Percentiles rank a stretch among this genome's conserved stretches.
Evolutionary conservation across 2,329 filamentous ascomycete species (phyloP).

Genomic region (Diaporthe citrichinensis): DNA sequence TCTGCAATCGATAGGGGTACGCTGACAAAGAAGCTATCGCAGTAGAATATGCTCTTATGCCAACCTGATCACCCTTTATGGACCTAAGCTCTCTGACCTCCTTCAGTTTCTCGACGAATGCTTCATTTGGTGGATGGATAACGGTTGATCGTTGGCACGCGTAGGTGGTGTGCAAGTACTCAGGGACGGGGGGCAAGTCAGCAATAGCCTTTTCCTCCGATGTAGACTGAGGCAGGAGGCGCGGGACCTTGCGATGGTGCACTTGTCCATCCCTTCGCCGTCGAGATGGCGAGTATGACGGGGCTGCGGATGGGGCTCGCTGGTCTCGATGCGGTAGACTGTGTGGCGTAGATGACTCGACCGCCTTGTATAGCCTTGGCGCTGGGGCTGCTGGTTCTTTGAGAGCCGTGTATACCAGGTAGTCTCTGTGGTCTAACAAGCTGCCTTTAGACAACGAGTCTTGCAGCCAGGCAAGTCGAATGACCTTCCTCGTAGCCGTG

Average conservation of each 20-base stretch:
- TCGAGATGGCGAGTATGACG: slow-evolving; percentile 25
- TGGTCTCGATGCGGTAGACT: slow-evolving; percentile 32
- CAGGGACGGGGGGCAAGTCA: slow-evolving; percentile 75
- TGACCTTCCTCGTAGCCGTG: slow-evolving; percentile 58
- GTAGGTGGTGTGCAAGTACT: slow-evolving; percentile 76
- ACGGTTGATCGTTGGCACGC: slow-evolving; percentile 86
- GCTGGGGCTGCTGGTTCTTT: slow-evolving; percentile 18
- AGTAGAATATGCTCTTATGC: slow-evolving; percentile 88
- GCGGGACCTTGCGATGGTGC: slow-evolving; percentile 45
- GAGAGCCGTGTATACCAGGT: slow-evolving; percentile 68
- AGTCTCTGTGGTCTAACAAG: slow-evolving; percentile 64
- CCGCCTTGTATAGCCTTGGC: slow-evolving; percentile 44
- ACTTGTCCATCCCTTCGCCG: slow-evolving; percentile 39
- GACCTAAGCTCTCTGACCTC: slow-evolving; percentile 80
- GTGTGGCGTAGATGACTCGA: slow-evolving; percentile 32
- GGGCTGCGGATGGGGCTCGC: slow-evolving; percentile 13
- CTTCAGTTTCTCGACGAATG: slow-evolving; percentile 81
- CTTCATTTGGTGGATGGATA: slow-evolving; percentile 77
- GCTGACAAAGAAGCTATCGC: slow-evolving; percentile 87
- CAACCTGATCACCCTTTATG: slow-evolving; percentile 82
- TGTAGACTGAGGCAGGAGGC: slow-evolving; percentile 78
- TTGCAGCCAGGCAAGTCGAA: slow-evolving; percentile 72
- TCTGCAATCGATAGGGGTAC: slow-evolving; percentile 73
- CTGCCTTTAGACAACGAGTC: slow-evolving; percentile 62
- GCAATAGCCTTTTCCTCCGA: slow-evolving; percentile 78